phyloP scores from a whole-genome alignment of 306 rosid genomes.

The Lathyrus aphaca region DNA sequence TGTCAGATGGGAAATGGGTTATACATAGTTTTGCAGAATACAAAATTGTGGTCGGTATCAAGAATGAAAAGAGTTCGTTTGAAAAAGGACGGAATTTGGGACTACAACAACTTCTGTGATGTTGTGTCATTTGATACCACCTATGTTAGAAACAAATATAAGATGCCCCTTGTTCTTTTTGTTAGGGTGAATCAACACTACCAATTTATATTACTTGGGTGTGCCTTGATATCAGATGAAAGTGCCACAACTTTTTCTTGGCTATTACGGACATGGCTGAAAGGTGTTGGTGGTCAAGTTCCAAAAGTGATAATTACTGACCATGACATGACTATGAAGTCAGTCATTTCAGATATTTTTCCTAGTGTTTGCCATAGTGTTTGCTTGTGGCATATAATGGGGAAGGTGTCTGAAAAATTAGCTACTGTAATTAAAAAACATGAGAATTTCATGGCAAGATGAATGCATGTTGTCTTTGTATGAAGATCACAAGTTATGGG shows the following conservation, averaged over 20 bases:
- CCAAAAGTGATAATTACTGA: conserved; percentile 87
- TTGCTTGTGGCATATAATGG: conserved; percentile 84
- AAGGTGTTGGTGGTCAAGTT: conserved; percentile 86
- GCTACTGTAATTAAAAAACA: conserved; percentile 71
- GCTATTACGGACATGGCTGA: conserved; percentile 82
- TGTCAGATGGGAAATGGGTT: conserved; percentile 96
- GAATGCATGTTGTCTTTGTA: conserved; percentile 73
- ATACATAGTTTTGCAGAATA: conserved; percentile 96
- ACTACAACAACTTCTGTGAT: conserved; percentile 78
- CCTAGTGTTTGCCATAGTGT: conserved; percentile 68
- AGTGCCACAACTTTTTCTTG: conserved; percentile 70
- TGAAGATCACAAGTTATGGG: conserved; percentile 90
- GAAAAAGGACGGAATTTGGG: conserved; percentile 85
- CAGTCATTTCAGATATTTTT: conserved; percentile 69
- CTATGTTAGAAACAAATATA: conserved; percentile 81
- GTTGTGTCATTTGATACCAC: conserved; percentile 89
- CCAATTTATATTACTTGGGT: conserved; percentile 89
- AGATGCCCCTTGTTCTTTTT: conserved; percentile 93
- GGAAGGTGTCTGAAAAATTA: conserved; percentile 84
- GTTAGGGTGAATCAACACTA: conserved; percentile 96
- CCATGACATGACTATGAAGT: conserved; percentile 78
- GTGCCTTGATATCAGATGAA: conserved; percentile 94
- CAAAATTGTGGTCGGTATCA: conserved; percentile 89
- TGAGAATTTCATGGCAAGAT: conserved; percentile 75
- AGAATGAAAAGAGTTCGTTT: conserved; percentile 79